A percentile compares a stretch with the other conserved stretches of the same genome.
phyloP scores from a whole-genome alignment of 108 stramenopile genomes.

The Craspedostauros australis region DNA sequence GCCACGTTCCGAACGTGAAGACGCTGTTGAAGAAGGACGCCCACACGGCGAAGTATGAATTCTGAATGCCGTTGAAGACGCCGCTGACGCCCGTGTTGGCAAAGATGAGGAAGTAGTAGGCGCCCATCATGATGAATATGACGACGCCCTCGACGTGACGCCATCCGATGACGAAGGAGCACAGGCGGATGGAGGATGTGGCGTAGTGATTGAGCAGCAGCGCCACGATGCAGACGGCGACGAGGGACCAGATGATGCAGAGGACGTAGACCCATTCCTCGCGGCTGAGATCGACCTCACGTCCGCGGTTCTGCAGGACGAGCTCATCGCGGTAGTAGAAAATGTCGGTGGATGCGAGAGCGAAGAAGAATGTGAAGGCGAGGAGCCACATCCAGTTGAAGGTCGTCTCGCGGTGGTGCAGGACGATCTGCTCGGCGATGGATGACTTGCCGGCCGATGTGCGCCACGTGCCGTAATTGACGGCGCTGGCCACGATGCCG shows the following conservation, averaged over 20 bases:
- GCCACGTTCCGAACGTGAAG: conserved; percentile 44
- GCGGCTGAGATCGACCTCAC: conserved; percentile 4
- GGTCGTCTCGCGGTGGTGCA: conserved; percentile 22
- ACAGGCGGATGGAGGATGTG: conserved; percentile 6
- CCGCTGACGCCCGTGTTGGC: conserved; percentile 41
- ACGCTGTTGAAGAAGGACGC: conserved; percentile 40
- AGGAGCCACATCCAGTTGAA: conserved; percentile 39
- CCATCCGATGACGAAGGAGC: conserved; percentile 26
- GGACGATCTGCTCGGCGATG: conserved; percentile 22
- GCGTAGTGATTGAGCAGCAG: conserved; percentile 26
- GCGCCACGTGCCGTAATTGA: conserved; percentile 43
- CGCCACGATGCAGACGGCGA: conserved; percentile 16
- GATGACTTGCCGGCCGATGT: conserved; percentile 22
- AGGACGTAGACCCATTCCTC: conserved; percentile 26
- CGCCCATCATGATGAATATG: conserved; percentile 9
- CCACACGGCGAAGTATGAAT: conserved; percentile 45
- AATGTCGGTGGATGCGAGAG: conserved; percentile 26
- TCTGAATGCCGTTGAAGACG: conserved; percentile 34
- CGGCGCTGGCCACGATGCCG: conserved; percentile 19
- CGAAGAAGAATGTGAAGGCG: conserved; percentile 24
- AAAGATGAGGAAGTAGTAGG: conserved; percentile 26
- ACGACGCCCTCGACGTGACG: conserved; percentile 30
- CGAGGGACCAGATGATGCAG: conserved; percentile 24
- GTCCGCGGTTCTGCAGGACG: conserved; percentile 9
- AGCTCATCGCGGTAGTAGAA: conserved; percentile 34